These are phyloP conservation scores for Colletotrichum theobromicola DNA, from an alignment of 2,329 filamentous ascomycete species.

Conservation along the genomic window DNA sequence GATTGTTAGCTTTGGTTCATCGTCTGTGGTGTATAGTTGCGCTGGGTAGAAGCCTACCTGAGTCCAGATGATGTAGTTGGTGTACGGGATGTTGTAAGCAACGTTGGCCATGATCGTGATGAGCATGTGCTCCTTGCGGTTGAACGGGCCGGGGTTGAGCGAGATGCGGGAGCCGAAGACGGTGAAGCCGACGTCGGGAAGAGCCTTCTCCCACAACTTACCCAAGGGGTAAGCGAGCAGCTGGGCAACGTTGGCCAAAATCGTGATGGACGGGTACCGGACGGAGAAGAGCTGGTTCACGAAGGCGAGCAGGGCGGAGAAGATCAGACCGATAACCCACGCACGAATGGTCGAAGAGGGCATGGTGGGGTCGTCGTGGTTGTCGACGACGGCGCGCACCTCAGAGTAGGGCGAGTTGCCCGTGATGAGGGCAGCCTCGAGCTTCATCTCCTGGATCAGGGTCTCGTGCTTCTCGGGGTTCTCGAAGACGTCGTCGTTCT, in stretches of 20 bases:
- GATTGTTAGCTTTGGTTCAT: neutral
- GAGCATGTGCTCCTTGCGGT: conserved; percentile 58
- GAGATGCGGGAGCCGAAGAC: conserved; percentile 37
- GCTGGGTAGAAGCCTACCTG: conserved; percentile 31
- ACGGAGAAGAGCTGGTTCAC: conserved; percentile 44
- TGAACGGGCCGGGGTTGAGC: conserved; percentile 55
- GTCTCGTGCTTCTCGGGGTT: conserved; percentile 39
- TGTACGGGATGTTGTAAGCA: conserved; percentile 45
- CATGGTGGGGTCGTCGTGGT: conserved; percentile 39
- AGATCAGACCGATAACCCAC: conserved; percentile 38
- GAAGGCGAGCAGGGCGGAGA: conserved; percentile 34
- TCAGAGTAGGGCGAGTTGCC: conserved; percentile 38
- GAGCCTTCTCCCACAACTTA: conserved; percentile 35
- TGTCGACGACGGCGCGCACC: conserved; percentile 45
- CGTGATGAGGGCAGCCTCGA: conserved; percentile 35
- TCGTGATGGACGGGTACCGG: conserved; percentile 39
- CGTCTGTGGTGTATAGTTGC: neutral
- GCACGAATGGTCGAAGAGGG: conserved; percentile 42
- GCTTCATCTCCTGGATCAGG: conserved; percentile 37
- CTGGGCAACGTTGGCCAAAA: conserved; percentile 41
- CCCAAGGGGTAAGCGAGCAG: conserved; percentile 41
- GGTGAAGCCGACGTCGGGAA: conserved; percentile 37
- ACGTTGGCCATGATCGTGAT: conserved; percentile 62
- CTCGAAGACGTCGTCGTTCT: conserved; percentile 33
- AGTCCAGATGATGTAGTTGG: conserved; percentile 47